Evolutionary conservation across 768 basidiomycete species (phyloP).

Genomic region (Naganishia vaughanmartiniae): DNA sequence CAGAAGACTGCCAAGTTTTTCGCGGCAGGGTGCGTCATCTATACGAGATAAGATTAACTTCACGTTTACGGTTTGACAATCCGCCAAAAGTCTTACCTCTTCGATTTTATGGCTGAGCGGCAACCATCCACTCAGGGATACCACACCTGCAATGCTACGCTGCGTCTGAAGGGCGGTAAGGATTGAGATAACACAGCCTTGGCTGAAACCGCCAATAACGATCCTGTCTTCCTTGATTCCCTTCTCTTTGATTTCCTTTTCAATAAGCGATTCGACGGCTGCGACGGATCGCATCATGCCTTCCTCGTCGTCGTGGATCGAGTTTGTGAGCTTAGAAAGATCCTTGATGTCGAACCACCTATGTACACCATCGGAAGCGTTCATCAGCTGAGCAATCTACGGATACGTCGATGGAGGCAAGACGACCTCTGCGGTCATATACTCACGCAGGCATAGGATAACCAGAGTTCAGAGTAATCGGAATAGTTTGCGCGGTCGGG

Average conservation of each 20-base stretch:
- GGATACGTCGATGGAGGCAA: background rate
- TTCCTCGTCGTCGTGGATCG: slow-evolving; percentile 64
- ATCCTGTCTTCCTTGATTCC: slow-evolving; percentile 70
- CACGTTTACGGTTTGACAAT: slow-evolving; percentile 53
- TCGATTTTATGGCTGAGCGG: slow-evolving; percentile 64
- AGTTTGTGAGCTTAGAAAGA: slow-evolving; percentile 55
- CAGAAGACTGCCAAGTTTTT: slow-evolving; percentile 73
- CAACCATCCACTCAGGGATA: slow-evolving; percentile 75
- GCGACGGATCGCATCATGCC: slow-evolving; percentile 70
- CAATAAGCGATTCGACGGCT: slow-evolving; percentile 67
- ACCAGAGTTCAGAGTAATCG: slow-evolving; percentile 73
- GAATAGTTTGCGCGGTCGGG: slow-evolving; percentile 68
- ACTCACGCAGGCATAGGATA: slow-evolving; percentile 49
- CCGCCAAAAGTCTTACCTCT: slow-evolving; percentile 44
- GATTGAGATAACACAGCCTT: slow-evolving; percentile 76
- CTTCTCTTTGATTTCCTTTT: slow-evolving; percentile 64
- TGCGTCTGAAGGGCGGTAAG: slow-evolving; percentile 68
- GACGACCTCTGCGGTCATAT: background rate
- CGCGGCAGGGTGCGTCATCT: slow-evolving; percentile 67
- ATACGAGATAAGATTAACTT: slow-evolving; percentile 60
- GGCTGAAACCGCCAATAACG: slow-evolving; percentile 83
- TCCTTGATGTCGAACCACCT: slow-evolving; percentile 73
- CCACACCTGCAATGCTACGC: slow-evolving; percentile 68
- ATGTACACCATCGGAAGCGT: background rate
- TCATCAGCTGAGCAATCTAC: background rate